Percentiles rank a stretch among this genome's conserved stretches.
These are phyloP conservation scores for Raphanus hybrid DNA, from an alignment of 441 rosid genomes.

Conservation along the genomic window DNA sequence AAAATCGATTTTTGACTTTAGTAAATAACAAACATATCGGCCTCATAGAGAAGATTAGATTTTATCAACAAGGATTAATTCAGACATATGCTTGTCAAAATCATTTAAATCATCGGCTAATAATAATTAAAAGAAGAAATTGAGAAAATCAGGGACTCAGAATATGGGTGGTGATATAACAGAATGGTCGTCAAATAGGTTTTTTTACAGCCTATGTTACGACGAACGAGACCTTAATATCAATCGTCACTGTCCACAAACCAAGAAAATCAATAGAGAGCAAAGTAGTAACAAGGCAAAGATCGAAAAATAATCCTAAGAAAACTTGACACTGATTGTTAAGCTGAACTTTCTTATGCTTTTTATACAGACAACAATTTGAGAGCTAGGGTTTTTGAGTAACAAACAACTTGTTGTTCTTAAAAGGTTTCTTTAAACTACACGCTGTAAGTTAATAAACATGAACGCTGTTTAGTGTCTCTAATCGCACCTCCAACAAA, in stretches of 20 bases:
- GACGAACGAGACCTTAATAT: constrained; percentile 94
- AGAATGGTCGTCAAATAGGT: constrained; percentile 81
- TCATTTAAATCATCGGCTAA: constrained; percentile 62
- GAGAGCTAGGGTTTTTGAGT: constrained; percentile 31
- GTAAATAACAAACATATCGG: neutral
- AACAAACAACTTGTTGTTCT: neutral
- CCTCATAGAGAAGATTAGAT: constrained; percentile 68
- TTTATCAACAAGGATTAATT: constrained; percentile 56
- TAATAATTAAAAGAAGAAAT: neutral
- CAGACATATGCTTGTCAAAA: constrained; percentile 91
- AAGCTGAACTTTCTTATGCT: neutral
- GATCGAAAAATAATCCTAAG: neutral
- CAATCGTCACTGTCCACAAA: constrained; percentile 73
- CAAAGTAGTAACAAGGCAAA: neutral
- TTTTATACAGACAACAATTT: constrained; percentile 2
- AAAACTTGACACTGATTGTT: neutral
- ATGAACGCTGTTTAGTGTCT: neutral
- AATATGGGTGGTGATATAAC: constrained; percentile 96
- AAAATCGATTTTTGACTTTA: neutral
- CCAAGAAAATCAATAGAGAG: neutral
- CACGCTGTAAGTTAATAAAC: neutral
- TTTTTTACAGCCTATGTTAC: constrained; percentile 61
- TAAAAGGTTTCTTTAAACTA: neutral
- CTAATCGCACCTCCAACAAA: neutral
- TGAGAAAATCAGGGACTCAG: constrained; percentile 52